Conservation (phyloP, 768 basidiomycete species). For the Royoungia palumana region DNA sequence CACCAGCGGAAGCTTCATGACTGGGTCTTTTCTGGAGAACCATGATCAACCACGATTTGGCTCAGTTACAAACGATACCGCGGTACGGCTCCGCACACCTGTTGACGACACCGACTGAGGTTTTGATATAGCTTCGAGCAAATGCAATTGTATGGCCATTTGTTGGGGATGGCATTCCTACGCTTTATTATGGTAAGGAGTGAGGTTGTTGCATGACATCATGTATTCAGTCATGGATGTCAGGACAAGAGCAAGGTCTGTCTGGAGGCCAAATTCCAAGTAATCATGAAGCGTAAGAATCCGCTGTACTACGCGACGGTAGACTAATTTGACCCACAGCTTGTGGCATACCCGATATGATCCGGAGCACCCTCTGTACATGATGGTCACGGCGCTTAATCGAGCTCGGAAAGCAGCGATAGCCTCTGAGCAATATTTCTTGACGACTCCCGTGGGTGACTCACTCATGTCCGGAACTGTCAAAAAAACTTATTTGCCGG, state of each 20-base stretch:
- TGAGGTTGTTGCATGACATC: background rate
- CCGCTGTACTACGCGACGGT: background rate
- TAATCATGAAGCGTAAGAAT: constrained; percentile 49
- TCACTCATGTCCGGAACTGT: background rate
- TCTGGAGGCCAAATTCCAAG: constrained; percentile 41
- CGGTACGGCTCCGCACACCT: constrained; percentile 26
- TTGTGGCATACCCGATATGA: constrained; percentile 60
- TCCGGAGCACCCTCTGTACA: constrained; percentile 46
- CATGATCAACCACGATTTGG: constrained; percentile 52
- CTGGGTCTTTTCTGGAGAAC: constrained; percentile 52
- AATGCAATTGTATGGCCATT: constrained; percentile 52
- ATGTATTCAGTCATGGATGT: background rate
- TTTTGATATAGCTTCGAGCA: constrained; percentile 32
- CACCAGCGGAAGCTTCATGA: constrained; percentile 38
- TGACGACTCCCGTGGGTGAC: constrained; percentile 43
- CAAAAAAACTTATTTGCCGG: background rate
- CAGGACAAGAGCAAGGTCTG: constrained; percentile 51
- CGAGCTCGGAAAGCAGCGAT: constrained; percentile 51
- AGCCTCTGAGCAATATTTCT: constrained; percentile 39
- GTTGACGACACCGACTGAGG: background rate
- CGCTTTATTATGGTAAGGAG: constrained; percentile 44
- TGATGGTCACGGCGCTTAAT: constrained; percentile 48
- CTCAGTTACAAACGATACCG: constrained; percentile 40
- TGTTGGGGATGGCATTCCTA: constrained; percentile 49
- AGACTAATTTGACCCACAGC: constrained; percentile 30